These are phyloP conservation scores for Gloeostereum incarnatum DNA, from an alignment of 768 basidiomycete genomes.

Conservation along the genomic window DNA sequence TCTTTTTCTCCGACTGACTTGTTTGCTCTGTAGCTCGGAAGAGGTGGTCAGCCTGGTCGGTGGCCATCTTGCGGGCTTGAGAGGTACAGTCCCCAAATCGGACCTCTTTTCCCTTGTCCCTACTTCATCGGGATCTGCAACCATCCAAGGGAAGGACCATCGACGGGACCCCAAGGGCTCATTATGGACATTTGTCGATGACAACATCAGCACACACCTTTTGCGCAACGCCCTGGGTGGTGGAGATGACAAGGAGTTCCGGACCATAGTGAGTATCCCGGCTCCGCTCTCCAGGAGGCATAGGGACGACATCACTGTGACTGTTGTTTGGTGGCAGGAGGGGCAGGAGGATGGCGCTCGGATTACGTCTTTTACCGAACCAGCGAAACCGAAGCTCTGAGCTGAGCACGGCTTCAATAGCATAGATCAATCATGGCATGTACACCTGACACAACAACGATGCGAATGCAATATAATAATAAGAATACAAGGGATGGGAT, in stretches of 20 bases:
- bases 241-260: constrained; percentile 48
- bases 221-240: constrained; percentile 94
- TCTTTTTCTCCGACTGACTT: neutral
- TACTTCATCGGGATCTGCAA: constrained; percentile 33
- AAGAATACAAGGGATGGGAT: no score
- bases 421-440: no score
- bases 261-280: constrained; percentile 71
- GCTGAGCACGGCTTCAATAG: no score
- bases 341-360: constrained; percentile 36
- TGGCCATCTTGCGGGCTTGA: constrained; percentile 66
- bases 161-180: constrained; percentile 24
- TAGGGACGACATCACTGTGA: constrained; percentile 81
- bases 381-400: constrained; percentile 45
- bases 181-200: constrained; percentile 73
- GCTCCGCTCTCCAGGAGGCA: constrained; percentile 67
- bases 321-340: constrained; percentile 80
- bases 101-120: constrained; percentile 45
- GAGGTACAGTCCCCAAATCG: constrained; percentile 53
- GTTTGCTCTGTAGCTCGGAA: constrained; percentile 48
- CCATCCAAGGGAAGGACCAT: constrained; percentile 59
- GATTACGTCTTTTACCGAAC: constrained; percentile 18
- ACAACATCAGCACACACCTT: constrained; percentile 72
- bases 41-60: constrained; percentile 85
- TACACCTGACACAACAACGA: no score
- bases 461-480: no score